These are phyloP conservation scores for Cutaneotrichosporon curvatum DNA, from an alignment of 1,284 basidiomycete species.

Conservation along the genomic window DNA sequence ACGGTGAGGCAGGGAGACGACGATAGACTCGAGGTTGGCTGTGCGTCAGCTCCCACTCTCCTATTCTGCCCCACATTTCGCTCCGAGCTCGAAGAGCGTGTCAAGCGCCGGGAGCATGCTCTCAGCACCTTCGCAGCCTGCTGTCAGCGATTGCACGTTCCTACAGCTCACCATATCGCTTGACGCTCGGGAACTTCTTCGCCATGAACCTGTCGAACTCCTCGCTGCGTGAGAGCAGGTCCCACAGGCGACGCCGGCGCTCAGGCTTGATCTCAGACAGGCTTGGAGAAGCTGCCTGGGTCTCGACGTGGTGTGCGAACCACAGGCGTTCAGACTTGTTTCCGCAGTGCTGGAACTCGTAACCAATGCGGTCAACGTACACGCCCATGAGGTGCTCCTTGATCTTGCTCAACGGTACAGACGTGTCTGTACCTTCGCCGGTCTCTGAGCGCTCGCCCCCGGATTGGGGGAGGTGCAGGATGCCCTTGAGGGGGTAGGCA, in stretches of 20 bases:
- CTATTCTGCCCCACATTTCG: conserved; percentile 51
- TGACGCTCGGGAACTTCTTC: conserved; percentile 42
- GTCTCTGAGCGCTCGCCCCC: conserved; percentile 44
- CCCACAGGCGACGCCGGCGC: conserved; percentile 57
- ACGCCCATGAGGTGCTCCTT: conserved; percentile 60
- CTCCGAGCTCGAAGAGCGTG: conserved; percentile 61
- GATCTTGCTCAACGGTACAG: conserved; percentile 55
- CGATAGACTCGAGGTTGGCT: conserved; percentile 64
- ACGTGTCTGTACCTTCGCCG: conserved; percentile 56
- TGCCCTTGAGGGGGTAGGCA: conserved; percentile 66
- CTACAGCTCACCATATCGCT: conserved; percentile 32
- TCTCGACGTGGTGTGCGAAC: conserved; percentile 78
- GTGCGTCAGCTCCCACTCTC: conserved; percentile 1
- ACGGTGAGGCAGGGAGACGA: conserved; percentile 59
- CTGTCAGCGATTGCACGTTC: conserved; percentile 1
- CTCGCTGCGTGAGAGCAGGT: conserved; percentile 65
- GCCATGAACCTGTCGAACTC: conserved; percentile 56
- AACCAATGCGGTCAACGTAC: conserved; percentile 75
- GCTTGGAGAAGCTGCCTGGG: conserved; percentile 48
- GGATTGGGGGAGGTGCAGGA: conserved; percentile 43
- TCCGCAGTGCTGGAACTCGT: conserved; percentile 58
- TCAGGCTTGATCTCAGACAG: conserved; percentile 35
- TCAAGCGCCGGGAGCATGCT: conserved; percentile 81
- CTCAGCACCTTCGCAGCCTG: conserved; percentile 66
- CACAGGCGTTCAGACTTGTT: conserved; percentile 49